Evolutionary conservation across 441 rosid genomes (phyloP).

Genomic region (Dalechampia spathulata): DNA sequence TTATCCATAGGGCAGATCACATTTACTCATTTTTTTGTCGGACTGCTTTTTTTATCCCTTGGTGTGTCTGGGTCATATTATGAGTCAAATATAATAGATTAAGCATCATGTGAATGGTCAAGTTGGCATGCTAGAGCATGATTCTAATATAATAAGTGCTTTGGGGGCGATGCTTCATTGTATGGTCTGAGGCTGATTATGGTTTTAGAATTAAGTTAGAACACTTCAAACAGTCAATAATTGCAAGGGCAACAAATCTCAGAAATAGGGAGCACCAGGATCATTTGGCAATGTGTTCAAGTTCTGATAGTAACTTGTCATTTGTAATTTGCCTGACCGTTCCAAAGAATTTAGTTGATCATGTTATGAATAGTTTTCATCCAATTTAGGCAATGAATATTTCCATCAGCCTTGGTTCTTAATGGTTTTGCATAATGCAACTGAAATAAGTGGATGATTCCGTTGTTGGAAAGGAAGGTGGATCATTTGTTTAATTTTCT

Average conservation of each 20-base stretch:
- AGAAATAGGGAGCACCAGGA: constrained; percentile 1
- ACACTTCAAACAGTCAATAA: not conserved
- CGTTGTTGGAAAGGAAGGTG: not conserved
- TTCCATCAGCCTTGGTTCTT: not conserved
- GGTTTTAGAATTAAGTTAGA: not conserved
- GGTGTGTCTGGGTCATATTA: not conserved
- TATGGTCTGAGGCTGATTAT: not conserved
- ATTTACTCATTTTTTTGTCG: not conserved
- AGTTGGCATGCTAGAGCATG: not conserved
- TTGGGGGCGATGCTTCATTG: not conserved
- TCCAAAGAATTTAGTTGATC: too few relatives aligned
- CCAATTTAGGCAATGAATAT: not conserved
- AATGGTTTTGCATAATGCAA: not conserved
- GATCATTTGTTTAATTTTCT: not conserved
- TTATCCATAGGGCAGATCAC: not conserved
- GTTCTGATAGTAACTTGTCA: not conserved
- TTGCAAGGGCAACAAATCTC: not conserved
- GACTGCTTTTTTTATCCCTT: too few relatives aligned
- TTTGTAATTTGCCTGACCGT: not conserved
- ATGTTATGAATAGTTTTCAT: too few relatives aligned
- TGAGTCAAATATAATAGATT: not conserved
- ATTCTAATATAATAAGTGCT: not conserved
- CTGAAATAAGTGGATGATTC: not conserved
- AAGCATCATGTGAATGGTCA: not conserved
- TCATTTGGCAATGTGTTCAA: not conserved